Evolutionary conservation across 148 eudicot species (phyloP).

Genomic region (Arctostaphylos glauca): DNA sequence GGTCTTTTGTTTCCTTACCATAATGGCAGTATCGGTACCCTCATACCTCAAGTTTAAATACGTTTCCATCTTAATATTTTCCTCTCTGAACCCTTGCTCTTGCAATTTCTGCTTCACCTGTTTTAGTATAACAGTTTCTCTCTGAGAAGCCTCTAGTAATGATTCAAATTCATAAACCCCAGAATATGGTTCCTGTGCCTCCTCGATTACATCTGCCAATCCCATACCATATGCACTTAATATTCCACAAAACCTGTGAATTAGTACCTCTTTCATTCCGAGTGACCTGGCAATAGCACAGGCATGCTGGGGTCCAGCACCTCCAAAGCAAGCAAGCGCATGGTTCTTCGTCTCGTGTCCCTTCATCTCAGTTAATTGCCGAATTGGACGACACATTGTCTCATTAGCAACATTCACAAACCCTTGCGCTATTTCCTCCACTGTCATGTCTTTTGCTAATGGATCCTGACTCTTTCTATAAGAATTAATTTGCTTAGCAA

Average conservation of each 20-base stretch:
- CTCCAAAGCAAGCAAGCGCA: constrained; percentile 99
- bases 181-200: constrained; percentile 87
- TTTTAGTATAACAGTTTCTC: constrained; percentile 59
- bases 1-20: constrained; percentile 61
- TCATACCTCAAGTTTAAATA: constrained; percentile 87
- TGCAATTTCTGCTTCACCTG: constrained; percentile 66
- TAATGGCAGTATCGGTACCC: constrained; percentile 96
- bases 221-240: constrained; percentile 99
- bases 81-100: constrained; percentile 75
- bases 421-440: constrained; percentile 94
- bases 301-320: constrained; percentile 99
- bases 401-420: constrained; percentile 96
- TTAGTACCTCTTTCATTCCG: constrained; percentile 89
- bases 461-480: constrained; percentile 76
- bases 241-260: constrained; percentile 96
- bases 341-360: constrained; percentile 95
- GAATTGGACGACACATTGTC: constrained; percentile 98
- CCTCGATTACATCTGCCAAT: constrained; percentile 95
- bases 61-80: constrained; percentile 59
- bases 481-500: constrained; percentile 73
- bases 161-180: constrained; percentile 70
- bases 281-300: constrained; percentile 97
- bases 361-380: constrained; percentile 98
- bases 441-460: constrained; percentile 69
- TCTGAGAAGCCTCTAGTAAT: constrained; percentile 58